These are phyloP conservation scores for Nakataea oryzae DNA, from an alignment of 2,329 filamentous ascomycete species.

Conservation along the genomic window DNA sequence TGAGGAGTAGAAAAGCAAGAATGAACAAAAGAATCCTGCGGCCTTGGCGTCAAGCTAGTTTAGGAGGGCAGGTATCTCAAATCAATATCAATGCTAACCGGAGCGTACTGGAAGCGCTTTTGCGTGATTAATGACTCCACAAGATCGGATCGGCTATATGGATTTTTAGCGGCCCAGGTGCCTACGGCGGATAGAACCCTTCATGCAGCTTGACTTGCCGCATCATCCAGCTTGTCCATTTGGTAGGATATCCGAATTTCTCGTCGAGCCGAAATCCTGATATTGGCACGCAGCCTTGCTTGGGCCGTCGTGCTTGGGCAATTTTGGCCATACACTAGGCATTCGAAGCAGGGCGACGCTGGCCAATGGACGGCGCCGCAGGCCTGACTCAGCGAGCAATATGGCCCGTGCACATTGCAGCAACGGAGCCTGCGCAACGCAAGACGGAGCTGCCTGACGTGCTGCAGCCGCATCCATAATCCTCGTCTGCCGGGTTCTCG, in stretches of 20 bases:
- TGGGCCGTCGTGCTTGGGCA: neutral
- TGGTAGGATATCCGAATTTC: neutral
- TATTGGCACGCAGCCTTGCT: neutral
- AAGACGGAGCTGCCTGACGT: constrained; percentile 36
- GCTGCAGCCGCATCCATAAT: constrained; percentile 13
- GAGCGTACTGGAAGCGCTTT: no score
- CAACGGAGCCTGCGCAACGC: constrained; percentile 3
- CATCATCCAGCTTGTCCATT: neutral
- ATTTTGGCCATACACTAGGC: neutral
- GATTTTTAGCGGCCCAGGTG: neutral
- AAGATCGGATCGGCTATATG: no score
- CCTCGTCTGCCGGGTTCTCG: neutral
- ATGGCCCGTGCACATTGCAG: neutral
- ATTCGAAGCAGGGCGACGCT: neutral
- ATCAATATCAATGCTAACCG: no score
- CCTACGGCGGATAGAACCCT: neutral
- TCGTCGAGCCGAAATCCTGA: neutral
- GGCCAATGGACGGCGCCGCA: no score
- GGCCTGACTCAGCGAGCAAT: neutral
- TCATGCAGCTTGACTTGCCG: neutral
- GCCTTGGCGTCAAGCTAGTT: no score
- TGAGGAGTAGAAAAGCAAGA: neutral
- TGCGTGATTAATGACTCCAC: no score
- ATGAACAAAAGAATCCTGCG: no score
- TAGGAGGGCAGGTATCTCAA: no score